Evolutionary conservation across 192 early-diverging fungal species (phyloP).

Genomic region (Coemansia sp.): DNA sequence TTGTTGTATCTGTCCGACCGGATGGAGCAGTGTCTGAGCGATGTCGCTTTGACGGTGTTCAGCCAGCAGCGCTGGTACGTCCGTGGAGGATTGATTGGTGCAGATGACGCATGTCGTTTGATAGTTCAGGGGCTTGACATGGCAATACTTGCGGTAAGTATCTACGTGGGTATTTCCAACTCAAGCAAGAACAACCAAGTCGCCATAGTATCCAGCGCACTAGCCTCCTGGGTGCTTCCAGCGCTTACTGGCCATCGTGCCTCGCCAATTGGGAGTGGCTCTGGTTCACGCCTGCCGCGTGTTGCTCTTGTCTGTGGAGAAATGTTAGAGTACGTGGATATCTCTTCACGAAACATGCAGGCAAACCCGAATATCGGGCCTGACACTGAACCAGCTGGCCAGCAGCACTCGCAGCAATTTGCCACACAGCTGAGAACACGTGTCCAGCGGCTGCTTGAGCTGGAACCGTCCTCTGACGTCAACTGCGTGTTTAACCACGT

Average conservation of each 20-base stretch:
- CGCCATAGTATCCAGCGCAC: neutral
- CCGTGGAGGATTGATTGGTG: neutral
- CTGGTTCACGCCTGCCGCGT: neutral
- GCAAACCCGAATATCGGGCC: neutral
- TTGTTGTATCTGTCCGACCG: neutral
- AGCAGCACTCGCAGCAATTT: slow-evolving; percentile 19
- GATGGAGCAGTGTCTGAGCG: slow-evolving; percentile 4
- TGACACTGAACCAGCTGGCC: slow-evolving; percentile 1
- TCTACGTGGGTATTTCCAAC: too few species aligned
- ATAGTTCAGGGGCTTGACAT: slow-evolving; percentile 32
- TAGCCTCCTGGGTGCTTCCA: slow-evolving; percentile 31
- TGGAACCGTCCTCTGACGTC: neutral
- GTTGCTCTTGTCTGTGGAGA: slow-evolving; percentile 8
- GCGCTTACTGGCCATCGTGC: slow-evolving; percentile 20
- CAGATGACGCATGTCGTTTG: slow-evolving; percentile 8
- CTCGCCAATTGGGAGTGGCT: neutral
- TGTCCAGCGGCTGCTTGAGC: slow-evolving; percentile 26
- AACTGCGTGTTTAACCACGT: slow-evolving; percentile 14
- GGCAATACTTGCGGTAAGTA: slow-evolving; percentile 33
- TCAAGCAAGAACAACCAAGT: neutral
- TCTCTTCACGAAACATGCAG: neutral
- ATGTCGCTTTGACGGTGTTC: slow-evolving; percentile 15
- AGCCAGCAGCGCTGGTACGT: neutral
- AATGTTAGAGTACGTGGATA: slow-evolving; percentile 22
- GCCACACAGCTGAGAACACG: slow-evolving; percentile 30